Conservation (phyloP, 257 asterid genomes). For the Prunella vulgaris region DNA sequence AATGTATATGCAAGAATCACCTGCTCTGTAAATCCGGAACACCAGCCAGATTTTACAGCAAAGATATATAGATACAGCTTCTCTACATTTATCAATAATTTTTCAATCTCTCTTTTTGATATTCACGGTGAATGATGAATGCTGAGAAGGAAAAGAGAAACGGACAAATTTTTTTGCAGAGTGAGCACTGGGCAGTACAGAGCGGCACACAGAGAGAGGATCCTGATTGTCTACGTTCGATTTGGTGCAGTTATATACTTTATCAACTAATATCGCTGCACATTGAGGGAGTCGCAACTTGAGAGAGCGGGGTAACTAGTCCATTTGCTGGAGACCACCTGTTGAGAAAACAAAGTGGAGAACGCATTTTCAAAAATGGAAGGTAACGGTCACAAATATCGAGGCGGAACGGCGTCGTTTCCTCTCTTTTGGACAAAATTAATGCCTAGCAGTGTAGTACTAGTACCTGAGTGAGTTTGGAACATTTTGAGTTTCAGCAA, state of each 20-base stretch:
- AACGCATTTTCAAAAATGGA: constrained; percentile 25
- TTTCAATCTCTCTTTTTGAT: neutral
- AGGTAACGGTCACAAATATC: constrained; percentile 62
- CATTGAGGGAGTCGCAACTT: neutral
- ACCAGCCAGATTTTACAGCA: constrained; percentile 19
- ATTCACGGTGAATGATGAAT: constrained; percentile 24
- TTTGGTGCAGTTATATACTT: constrained; percentile 15
- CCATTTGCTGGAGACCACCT: neutral
- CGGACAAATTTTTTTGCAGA: constrained; percentile 42
- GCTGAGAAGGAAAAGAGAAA: constrained; percentile 40
- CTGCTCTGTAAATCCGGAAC: constrained; percentile 17
- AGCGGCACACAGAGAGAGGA: constrained; percentile 31
- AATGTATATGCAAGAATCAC: constrained; percentile 15
- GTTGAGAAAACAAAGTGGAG: neutral
- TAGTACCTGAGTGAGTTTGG: neutral
- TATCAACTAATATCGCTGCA: neutral
- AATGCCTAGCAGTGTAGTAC: too few relatives aligned
- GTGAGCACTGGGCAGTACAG: constrained; percentile 37
- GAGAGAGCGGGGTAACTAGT: neutral
- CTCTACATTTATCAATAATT: neutral
- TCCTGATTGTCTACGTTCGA: constrained; percentile 24
- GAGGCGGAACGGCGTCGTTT: constrained; percentile 50
- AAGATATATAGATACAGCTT: neutral
- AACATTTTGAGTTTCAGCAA: neutral
- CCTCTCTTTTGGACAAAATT: neutral